phyloP scores from a whole-genome alignment of 805 yeast genomes.

The Candida schatavii region DNA sequence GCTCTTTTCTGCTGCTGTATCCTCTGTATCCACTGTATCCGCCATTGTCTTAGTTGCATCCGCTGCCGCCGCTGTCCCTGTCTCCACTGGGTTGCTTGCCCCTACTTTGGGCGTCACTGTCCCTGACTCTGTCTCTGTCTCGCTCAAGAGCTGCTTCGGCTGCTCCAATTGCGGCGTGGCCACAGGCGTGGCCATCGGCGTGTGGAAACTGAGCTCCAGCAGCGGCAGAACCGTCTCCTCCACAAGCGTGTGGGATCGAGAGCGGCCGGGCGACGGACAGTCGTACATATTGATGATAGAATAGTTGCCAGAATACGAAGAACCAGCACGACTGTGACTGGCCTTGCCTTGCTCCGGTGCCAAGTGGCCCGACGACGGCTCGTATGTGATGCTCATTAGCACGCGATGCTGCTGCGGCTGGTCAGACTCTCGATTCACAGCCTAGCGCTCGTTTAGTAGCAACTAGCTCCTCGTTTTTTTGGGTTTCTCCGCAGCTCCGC shows the following conservation, averaged over 20 bases:
- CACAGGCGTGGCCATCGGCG: not conserved
- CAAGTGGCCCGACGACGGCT: not conserved
- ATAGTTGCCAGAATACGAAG: conserved; percentile 33
- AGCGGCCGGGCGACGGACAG: conserved; percentile 11
- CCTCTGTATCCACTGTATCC: not conserved
- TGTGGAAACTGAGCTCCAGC: too few relatives aligned
- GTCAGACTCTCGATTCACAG: too few relatives aligned
- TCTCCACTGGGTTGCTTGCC: not conserved
- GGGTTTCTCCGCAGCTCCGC: too few relatives aligned
- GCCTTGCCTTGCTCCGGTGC: not conserved
- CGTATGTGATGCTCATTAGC: not conserved
- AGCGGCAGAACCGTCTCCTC: not conserved
- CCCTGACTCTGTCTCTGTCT: not conserved
- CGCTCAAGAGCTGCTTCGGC: conserved; percentile 2
- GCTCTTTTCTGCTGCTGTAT: not conserved
- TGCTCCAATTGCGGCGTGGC: not conserved
- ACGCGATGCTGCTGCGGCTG: too few relatives aligned
- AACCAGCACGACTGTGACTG: conserved; percentile 27
- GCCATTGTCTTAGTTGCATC: not conserved
- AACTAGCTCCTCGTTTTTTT: too few relatives aligned
- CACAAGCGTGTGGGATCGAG: too few relatives aligned
- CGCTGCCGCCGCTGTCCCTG: conserved; percentile 1
- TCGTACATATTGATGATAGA: conserved; percentile 38
- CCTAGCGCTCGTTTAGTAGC: too few relatives aligned
- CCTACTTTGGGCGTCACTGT: not conserved